Conservation (phyloP, 495 filamentous ascomycete species). For the Xylaria acuta region DNA sequence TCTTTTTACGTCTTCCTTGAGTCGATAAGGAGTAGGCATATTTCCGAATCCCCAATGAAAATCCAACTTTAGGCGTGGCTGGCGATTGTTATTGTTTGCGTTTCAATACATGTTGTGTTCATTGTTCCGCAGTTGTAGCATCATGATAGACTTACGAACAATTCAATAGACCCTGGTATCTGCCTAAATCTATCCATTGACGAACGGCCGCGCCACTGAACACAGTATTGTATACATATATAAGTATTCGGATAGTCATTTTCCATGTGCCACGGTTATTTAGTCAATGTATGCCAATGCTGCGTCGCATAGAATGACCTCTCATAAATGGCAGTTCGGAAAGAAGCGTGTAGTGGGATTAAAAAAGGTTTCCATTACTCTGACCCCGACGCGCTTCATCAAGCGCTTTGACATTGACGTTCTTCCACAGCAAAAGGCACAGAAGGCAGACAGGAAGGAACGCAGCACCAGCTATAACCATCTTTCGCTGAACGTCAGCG, state of each 20-base stretch:
- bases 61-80: background rate
- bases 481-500: conserved; percentile 48
- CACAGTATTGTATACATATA: too few relatives aligned
- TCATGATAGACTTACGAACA: conserved; percentile 8
- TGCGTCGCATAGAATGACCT: too few relatives aligned
- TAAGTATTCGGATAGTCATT: too few relatives aligned
- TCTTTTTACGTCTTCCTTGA: conserved; percentile 26
- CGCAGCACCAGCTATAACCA: conserved; percentile 49
- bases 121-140: background rate
- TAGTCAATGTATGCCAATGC: too few relatives aligned
- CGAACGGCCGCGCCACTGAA: background rate
- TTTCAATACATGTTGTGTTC: background rate
- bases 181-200: background rate
- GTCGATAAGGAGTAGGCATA: background rate
- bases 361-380: background rate
- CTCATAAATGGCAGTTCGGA: too few relatives aligned
- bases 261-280: too few relatives aligned
- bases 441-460: conserved; percentile 45
- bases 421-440: conserved; percentile 49
- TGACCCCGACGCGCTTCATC: conserved; percentile 21
- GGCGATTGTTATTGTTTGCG: background rate
- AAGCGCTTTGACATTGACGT: conserved; percentile 57
- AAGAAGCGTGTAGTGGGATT: too few relatives aligned
- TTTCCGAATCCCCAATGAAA: background rate
- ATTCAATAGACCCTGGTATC: background rate